Percentiles rank a stretch among this genome's conserved stretches.
phyloP scores from a whole-genome alignment of 306 rosid genomes.

The Sechiopsis laciniata region DNA sequence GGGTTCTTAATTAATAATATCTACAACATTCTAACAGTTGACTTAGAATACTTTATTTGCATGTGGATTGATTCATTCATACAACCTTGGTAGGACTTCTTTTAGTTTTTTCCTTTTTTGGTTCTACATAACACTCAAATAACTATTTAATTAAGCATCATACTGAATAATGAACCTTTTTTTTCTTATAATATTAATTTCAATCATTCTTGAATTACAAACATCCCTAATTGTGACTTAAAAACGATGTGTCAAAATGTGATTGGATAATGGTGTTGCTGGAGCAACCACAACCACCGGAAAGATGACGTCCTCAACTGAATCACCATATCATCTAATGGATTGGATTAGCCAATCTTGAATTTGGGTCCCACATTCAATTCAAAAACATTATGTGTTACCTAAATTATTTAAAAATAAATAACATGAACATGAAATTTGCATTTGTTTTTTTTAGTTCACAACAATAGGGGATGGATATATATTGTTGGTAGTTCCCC shows the following conservation, averaged over 20 bases:
- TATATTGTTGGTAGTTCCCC: no score
- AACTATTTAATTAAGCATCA: neutral
- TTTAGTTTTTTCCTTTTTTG: neutral
- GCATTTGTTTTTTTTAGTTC: no score
- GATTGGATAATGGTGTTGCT: slow-evolving; percentile 6
- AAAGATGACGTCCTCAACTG: slow-evolving; percentile 2
- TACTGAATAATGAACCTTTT: neutral
- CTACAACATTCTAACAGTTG: neutral
- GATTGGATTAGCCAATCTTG: neutral
- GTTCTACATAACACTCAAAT: neutral
- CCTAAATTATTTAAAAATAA: no score
- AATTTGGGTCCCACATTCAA: neutral
- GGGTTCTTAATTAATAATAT: neutral
- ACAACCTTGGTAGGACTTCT: neutral
- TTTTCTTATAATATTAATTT: no score
- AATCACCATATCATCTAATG: neutral
- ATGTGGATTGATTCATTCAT: slow-evolving; percentile 4
- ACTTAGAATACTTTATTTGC: slow-evolving; percentile 1
- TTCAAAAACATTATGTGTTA: no score
- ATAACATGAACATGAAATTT: no score
- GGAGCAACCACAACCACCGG: slow-evolving; percentile 15
- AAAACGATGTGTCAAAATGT: neutral
- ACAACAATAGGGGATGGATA: no score
- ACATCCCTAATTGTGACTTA: neutral
- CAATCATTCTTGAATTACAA: neutral